phyloP scores from a whole-genome alignment of 352 stramenopile genomes.

The Thalassiosira pacifica region DNA sequence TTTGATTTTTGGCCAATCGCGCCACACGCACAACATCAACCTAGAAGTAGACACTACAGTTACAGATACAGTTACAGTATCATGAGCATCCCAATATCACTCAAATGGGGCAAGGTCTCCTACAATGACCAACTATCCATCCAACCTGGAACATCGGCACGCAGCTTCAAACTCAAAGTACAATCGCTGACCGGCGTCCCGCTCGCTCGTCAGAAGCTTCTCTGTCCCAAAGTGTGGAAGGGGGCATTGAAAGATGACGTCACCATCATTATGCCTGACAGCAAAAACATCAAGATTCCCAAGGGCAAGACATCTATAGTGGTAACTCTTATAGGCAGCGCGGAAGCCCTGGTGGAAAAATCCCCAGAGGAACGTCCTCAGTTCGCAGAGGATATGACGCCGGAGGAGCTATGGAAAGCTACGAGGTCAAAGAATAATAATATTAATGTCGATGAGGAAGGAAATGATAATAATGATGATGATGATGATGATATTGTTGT shows the following conservation, averaged over 20 bases:
- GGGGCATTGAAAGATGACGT: constrained; percentile 87
- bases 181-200: constrained; percentile 77
- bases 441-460: constrained; percentile 19
- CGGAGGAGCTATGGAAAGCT: constrained; percentile 35
- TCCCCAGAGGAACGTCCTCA: constrained; percentile 52
- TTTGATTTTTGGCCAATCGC: too few relatives aligned
- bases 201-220: constrained; percentile 86
- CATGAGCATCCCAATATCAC: constrained; percentile 15
- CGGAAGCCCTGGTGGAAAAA: constrained; percentile 91
- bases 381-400: constrained; percentile 68
- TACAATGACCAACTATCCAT: constrained; percentile 40
- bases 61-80: too few relatives aligned
- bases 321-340: constrained; percentile 95
- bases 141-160: neutral
- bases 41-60: too few relatives aligned
- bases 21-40: too few relatives aligned
- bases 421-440: too few relatives aligned
- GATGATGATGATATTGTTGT: too few relatives aligned
- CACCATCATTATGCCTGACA: too few relatives aligned
- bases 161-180: constrained; percentile 60
- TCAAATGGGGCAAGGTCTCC: constrained; percentile 73
- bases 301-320: constrained; percentile 25
- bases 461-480: constrained; percentile 39
- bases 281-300: too few relatives aligned
- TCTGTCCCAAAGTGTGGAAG: constrained; percentile 85